Evolutionary conservation across 768 basidiomycete species (phyloP).

Genomic region (Mycena chlorophos): DNA sequence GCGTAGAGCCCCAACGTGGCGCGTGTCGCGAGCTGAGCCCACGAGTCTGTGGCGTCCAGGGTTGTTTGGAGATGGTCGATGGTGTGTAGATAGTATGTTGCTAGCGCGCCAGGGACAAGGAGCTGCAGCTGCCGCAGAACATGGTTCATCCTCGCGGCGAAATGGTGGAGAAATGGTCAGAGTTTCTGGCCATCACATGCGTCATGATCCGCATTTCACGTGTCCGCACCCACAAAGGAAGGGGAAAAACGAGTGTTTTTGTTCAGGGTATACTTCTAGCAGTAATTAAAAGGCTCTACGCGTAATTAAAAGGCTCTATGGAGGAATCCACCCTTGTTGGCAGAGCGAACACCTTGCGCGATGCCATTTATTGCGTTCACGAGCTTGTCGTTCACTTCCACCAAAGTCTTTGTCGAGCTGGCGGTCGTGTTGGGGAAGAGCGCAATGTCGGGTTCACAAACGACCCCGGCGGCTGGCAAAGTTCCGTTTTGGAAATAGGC

Average conservation of each 20-base stretch:
- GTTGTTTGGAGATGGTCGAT: constrained; percentile 50
- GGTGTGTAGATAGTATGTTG: constrained; percentile 65
- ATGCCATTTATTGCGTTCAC: neutral
- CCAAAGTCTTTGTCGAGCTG: neutral
- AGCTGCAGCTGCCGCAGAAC: constrained; percentile 43
- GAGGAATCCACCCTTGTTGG: neutral
- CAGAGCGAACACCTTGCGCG: neutral
- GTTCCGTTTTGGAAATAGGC: constrained; percentile 13
- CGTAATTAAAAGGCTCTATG: neutral
- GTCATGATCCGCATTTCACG: neutral
- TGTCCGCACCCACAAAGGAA: constrained; percentile 4
- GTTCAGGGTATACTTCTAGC: too few relatives aligned
- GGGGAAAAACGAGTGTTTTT: too few relatives aligned
- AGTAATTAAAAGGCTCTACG: neutral
- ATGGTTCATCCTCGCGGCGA: too few relatives aligned
- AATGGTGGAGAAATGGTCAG: too few relatives aligned
- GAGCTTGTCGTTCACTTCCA: neutral
- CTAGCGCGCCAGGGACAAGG: constrained; percentile 63
- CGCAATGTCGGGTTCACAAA: constrained; percentile 4
- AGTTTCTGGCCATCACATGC: too few relatives aligned
- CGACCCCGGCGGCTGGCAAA: constrained; percentile 5
- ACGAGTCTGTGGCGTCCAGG: constrained; percentile 38
- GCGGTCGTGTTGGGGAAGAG: constrained; percentile 9
- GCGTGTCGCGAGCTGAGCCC: constrained; percentile 59
- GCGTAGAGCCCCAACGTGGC: constrained; percentile 55